phyloP scores from a whole-genome alignment of 1,284 basidiomycete genomes.

The Rhizopogon hawkerae region DNA sequence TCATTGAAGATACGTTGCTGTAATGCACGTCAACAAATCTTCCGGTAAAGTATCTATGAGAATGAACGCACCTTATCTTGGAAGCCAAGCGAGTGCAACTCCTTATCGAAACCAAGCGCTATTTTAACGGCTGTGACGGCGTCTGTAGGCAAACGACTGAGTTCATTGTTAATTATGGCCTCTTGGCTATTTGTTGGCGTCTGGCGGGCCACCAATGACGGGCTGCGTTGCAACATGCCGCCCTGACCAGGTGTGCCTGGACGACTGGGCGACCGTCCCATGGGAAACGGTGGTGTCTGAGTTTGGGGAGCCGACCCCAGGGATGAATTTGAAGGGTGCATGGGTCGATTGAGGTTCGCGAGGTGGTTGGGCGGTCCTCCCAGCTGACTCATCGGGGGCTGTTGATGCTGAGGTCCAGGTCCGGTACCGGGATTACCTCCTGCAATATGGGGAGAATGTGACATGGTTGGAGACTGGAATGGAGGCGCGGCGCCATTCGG shows the following conservation, averaged over 20 bases:
- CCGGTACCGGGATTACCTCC: constrained; percentile 22
- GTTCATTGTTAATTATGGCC: constrained; percentile 27
- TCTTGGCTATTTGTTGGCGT: constrained; percentile 25
- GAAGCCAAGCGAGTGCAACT: constrained; percentile 33
- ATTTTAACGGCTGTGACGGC: constrained; percentile 32
- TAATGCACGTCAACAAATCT: constrained; percentile 11
- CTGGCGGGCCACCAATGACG: constrained; percentile 42
- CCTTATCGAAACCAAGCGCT: constrained; percentile 47
- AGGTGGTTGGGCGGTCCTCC: constrained; percentile 42
- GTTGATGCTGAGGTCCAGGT: constrained; percentile 24
- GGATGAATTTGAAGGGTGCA: constrained; percentile 37
- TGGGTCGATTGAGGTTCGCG: constrained; percentile 35
- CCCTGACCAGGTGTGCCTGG: constrained; percentile 42
- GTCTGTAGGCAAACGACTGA: constrained; percentile 29
- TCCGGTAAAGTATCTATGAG: not conserved
- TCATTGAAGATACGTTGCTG: too few species aligned
- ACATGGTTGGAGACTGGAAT: constrained; percentile 38
- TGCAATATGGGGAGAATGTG: constrained; percentile 32
- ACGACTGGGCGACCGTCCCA: constrained; percentile 47
- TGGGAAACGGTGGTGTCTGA: constrained; percentile 30
- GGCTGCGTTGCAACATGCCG: constrained; percentile 44
- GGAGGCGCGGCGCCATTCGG: constrained; percentile 32
- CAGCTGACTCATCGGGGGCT: constrained; percentile 42
- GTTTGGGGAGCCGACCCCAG: constrained; percentile 34
- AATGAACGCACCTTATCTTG: constrained; percentile 47